Conservation (phyloP, 1,284 basidiomycete genomes). For the Trichosporon coremiiforme region DNA sequence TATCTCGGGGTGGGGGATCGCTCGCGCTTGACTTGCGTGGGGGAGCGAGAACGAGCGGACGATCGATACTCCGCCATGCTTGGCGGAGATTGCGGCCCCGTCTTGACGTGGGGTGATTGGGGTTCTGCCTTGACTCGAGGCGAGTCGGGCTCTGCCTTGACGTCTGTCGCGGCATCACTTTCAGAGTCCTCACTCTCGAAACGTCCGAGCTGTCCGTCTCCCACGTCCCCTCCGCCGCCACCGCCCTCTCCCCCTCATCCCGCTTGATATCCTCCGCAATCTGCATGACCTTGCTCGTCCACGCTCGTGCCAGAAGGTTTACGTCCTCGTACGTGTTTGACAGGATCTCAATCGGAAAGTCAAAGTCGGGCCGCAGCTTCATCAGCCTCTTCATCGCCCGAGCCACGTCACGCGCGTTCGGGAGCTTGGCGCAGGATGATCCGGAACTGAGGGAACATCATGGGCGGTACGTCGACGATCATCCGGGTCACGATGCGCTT, state of each 20-base stretch:
- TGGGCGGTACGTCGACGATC: neutral
- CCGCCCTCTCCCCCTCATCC: neutral
- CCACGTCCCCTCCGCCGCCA: neutral
- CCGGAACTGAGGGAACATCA: neutral
- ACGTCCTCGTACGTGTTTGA: neutral
- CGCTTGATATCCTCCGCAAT: neutral
- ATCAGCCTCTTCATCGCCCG: neutral
- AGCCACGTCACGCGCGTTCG: neutral
- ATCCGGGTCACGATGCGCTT: neutral
- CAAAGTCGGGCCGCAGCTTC: neutral
- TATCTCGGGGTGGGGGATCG: neutral
- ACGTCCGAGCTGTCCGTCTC: neutral
- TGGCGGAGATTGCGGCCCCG: neutral
- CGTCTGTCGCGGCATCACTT: no score
- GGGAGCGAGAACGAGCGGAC: neutral
- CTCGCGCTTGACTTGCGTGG: neutral
- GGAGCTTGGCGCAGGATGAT: neutral
- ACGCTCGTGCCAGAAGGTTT: neutral
- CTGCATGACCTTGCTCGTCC: neutral
- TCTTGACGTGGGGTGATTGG: no score
- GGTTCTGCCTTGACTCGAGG: no score
- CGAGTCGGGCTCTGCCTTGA: neutral
- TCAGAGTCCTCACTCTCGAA: neutral
- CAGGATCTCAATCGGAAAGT: neutral
- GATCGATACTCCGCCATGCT: neutral